Conservation (phyloP, 2,329 filamentous ascomycete genomes). For the Bipolaris sorokiniana region DNA sequence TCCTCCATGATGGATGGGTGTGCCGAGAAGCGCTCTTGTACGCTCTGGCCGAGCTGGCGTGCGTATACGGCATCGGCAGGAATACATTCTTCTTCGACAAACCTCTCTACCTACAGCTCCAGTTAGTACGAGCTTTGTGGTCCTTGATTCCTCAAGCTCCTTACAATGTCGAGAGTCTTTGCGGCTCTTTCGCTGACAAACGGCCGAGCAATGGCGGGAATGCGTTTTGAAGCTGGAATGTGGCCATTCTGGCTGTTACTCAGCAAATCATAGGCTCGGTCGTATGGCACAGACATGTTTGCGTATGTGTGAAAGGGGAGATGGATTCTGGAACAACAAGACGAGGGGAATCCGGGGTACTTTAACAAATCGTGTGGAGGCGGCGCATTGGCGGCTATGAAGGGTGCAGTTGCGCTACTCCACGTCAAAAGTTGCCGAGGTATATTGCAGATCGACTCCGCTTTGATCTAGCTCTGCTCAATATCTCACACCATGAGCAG, state of each 20-base stretch:
- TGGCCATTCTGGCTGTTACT: conserved; percentile 47
- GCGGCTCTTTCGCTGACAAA: conserved; percentile 84
- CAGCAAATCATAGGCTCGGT: conserved; percentile 35
- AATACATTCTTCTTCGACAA: conserved; percentile 90
- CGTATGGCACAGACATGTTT: conserved; percentile 43
- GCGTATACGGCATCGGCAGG: conserved; percentile 78
- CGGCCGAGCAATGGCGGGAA: conserved; percentile 64
- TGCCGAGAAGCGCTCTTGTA: conserved; percentile 72
- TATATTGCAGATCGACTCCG: conserved; percentile 19
- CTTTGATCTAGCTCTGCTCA: neutral
- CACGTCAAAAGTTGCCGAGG: conserved; percentile 32
- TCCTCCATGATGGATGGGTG: conserved; percentile 86
- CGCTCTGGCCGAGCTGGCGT: conserved; percentile 78
- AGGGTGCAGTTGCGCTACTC: conserved; percentile 19
- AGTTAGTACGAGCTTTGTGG: neutral
- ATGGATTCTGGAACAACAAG: neutral
- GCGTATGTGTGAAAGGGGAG: neutral
- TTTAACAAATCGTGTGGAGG: conserved; percentile 18
- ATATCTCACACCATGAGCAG: conserved; percentile 8
- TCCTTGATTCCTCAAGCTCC: conserved; percentile 7
- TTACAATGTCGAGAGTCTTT: conserved; percentile 77
- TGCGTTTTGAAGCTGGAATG: conserved; percentile 59
- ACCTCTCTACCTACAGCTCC: conserved; percentile 75
- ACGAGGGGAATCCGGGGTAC: conserved; percentile 23
- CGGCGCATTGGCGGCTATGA: conserved; percentile 28